Percentiles rank a stretch among this genome's conserved stretches.
phyloP scores from a whole-genome alignment of 345 rosid species.

The Gossypium longicalyx region DNA sequence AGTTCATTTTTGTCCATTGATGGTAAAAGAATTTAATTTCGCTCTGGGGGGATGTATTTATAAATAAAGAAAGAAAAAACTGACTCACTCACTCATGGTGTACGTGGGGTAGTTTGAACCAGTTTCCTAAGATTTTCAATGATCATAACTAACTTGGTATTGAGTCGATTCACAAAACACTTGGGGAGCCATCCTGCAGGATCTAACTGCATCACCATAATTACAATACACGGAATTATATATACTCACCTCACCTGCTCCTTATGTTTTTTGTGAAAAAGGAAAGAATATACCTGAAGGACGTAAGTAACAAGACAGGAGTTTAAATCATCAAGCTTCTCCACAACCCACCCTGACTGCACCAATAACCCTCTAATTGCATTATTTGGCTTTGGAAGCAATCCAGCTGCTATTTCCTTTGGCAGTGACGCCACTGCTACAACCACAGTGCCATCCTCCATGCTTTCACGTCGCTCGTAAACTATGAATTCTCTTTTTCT shows the following conservation, averaged over 20 bases:
- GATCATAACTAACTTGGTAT: slow-evolving; percentile 74
- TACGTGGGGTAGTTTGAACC: slow-evolving; percentile 32
- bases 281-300: slow-evolving; percentile 44
- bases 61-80: too few relatives aligned
- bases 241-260: too few relatives aligned
- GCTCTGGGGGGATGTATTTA: too few relatives aligned
- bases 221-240: not conserved
- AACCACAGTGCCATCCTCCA: slow-evolving; percentile 80
- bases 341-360: slow-evolving; percentile 89
- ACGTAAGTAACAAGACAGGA: slow-evolving; percentile 77
- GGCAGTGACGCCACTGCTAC: slow-evolving; percentile 14
- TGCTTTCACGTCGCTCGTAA: slow-evolving; percentile 68
- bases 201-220: slow-evolving; percentile 45
- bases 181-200: slow-evolving; percentile 91
- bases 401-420: slow-evolving; percentile 3
- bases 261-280: too few relatives aligned
- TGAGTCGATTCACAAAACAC: slow-evolving; percentile 68
- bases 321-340: slow-evolving; percentile 54
- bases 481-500: slow-evolving; percentile 75
- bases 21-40: too few relatives aligned
- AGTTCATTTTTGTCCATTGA: too few relatives aligned
- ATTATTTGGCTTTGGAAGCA: slow-evolving; percentile 50
- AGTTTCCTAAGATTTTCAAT: slow-evolving; percentile 66
- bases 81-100: not conserved
- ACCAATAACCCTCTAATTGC: slow-evolving; percentile 58